Evolutionary conservation across 2,329 filamentous ascomycete species (phyloP).

Genomic region (Xenosphaeropsis pyriputrescens): DNA sequence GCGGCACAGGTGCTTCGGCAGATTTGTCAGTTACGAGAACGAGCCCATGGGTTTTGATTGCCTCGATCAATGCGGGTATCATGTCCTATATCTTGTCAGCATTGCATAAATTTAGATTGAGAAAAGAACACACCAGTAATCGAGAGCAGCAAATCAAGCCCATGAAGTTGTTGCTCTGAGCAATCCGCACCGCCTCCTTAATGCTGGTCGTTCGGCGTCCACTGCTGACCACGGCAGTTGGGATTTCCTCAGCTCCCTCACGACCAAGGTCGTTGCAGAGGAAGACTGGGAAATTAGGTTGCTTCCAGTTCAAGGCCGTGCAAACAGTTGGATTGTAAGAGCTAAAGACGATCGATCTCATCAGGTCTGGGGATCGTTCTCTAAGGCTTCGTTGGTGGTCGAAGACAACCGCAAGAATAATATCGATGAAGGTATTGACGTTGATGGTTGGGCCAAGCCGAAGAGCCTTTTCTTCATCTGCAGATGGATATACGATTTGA

Average conservation of each 20-base stretch:
- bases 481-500: constrained; percentile 77
- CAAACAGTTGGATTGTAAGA: constrained; percentile 85
- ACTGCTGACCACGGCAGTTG: constrained; percentile 24
- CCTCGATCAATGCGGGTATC: constrained; percentile 80
- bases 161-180: constrained; percentile 97
- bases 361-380: constrained; percentile 51
- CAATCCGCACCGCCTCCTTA: constrained; percentile 87
- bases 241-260: constrained; percentile 23
- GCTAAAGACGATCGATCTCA: constrained; percentile 84
- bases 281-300: constrained; percentile 94
- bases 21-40: constrained; percentile 85
- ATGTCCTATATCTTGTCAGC: constrained; percentile 47
- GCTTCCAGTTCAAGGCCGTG: constrained; percentile 96
- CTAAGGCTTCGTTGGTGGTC: constrained; percentile 67
- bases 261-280: constrained; percentile 83
- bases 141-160: constrained; percentile 81
- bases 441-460: constrained; percentile 64
- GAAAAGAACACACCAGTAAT: constrained; percentile 53
- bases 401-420: constrained; percentile 74
- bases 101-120: background rate
- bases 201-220: constrained; percentile 70
- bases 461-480: constrained; percentile 54
- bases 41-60: constrained; percentile 86
- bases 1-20: constrained; percentile 22
- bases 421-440: constrained; percentile 76